Percentiles rank a stretch among this genome's conserved stretches.
These are phyloP conservation scores for Blastobotrys parvus DNA, from an alignment of 805 yeast species.

Conservation along the genomic window DNA sequence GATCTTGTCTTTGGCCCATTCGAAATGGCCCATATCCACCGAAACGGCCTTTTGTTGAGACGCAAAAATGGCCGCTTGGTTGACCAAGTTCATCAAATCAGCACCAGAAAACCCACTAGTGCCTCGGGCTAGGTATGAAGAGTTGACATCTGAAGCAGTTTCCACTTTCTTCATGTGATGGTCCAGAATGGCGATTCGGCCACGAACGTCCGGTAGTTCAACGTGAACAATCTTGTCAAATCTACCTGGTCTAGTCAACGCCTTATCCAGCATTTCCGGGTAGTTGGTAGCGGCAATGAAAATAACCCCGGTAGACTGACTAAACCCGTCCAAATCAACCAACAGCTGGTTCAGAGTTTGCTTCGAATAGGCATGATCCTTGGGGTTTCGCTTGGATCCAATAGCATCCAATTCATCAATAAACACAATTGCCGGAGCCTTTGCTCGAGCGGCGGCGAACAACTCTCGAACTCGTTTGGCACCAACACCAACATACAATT, in stretches of 20 bases:
- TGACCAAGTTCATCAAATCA: constrained; percentile 87
- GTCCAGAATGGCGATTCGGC: constrained; percentile 83
- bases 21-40: constrained; percentile 86
- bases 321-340: constrained; percentile 88
- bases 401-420: constrained; percentile 98
- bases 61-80: constrained; percentile 97
- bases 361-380: constrained; percentile 96
- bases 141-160: constrained; percentile 75
- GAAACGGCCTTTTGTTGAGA: constrained; percentile 85
- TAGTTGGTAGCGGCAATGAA: constrained; percentile 98
- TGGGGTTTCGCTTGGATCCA: constrained; percentile 96
- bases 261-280: constrained; percentile 95
- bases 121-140: constrained; percentile 86
- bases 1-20: constrained; percentile 99
- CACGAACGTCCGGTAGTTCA: constrained; percentile 95
- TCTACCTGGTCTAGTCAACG: constrained; percentile 96
- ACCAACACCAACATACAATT: constrained; percentile 97
- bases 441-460: constrained; percentile 84
- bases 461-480: constrained; percentile 95
- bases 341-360: constrained; percentile 93
- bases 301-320: constrained; percentile 86
- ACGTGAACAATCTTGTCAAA: constrained; percentile 94
- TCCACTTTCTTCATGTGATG: constrained; percentile 92
- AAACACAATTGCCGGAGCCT: constrained; percentile 94
- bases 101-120: constrained; percentile 99